Conservation (phyloP, 805 yeast genomes). For the Saturnispora kantuleensis region DNA sequence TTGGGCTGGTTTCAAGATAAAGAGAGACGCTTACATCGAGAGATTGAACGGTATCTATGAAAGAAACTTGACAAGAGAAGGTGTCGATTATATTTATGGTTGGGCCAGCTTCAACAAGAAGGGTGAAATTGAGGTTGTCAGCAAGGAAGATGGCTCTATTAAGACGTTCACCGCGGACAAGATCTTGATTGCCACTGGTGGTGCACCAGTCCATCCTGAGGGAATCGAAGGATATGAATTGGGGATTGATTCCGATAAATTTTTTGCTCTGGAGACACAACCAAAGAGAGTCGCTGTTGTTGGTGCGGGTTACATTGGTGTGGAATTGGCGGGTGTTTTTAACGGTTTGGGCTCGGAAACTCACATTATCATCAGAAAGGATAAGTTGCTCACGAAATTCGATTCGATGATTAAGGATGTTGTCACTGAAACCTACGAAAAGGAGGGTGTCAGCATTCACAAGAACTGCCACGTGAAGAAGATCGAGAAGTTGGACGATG, state of each 20-base stretch:
- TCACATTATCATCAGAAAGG: slow-evolving; percentile 82
- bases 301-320: slow-evolving; percentile 97
- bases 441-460: slow-evolving; percentile 74
- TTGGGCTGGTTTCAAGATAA: slow-evolving; percentile 73
- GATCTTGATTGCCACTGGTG: slow-evolving; percentile 88
- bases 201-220: slow-evolving; percentile 64
- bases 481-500: slow-evolving; percentile 39
- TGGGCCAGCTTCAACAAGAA: slow-evolving; percentile 67
- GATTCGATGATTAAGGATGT: slow-evolving; percentile 74
- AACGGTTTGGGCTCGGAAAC: slow-evolving; percentile 79
- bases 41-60: slow-evolving; percentile 91
- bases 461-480: slow-evolving; percentile 46
- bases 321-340: slow-evolving; percentile 93
- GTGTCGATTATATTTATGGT: slow-evolving; percentile 80
- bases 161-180: slow-evolving; percentile 65
- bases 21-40: slow-evolving; percentile 84
- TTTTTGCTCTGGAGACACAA: slow-evolving; percentile 69
- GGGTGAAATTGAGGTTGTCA: slow-evolving; percentile 71
- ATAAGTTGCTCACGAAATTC: slow-evolving; percentile 79
- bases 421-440: slow-evolving; percentile 69
- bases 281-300: slow-evolving; percentile 91
- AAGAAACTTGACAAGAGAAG: slow-evolving; percentile 76
- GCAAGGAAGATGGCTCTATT: slow-evolving; percentile 48
- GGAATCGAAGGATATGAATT: slow-evolving; percentile 69
- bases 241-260: slow-evolving; percentile 86